Evolutionary conservation across 2,329 filamentous ascomycete genomes (phyloP).

Genomic region (Macrophomina phaseolina): DNA sequence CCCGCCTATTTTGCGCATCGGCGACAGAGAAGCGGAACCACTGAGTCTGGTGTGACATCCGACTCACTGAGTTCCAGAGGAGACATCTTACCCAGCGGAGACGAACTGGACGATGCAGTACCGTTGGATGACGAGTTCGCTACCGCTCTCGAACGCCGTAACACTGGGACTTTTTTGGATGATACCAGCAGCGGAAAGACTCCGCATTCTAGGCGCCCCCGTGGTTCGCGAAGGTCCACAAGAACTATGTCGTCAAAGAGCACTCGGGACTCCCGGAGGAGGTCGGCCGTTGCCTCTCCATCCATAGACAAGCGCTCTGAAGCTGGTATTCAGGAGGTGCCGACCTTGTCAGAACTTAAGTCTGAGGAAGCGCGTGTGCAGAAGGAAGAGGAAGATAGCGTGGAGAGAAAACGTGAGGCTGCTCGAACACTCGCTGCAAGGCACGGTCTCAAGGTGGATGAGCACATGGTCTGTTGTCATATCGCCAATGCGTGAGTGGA

Average conservation of each 20-base stretch:
- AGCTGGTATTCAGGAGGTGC: constrained; percentile 33
- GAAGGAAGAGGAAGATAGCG: constrained; percentile 61
- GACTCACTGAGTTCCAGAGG: constrained; percentile 87
- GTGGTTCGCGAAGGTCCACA: constrained; percentile 55
- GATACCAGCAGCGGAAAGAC: constrained; percentile 73
- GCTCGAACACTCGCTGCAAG: constrained; percentile 62
- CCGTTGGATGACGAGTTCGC: constrained; percentile 92
- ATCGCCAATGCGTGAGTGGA: constrained; percentile 28
- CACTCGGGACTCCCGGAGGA: constrained; percentile 39
- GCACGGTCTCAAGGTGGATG: constrained; percentile 54
- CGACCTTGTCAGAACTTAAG: constrained; percentile 61
- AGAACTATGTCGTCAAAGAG: constrained; percentile 54
- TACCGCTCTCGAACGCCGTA: constrained; percentile 75
- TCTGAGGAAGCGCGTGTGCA: constrained; percentile 62
- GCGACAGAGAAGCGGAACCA: constrained; percentile 76
- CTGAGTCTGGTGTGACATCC: constrained; percentile 78
- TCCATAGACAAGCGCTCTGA: constrained; percentile 15
- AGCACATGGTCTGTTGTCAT: constrained; percentile 28
- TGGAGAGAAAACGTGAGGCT: constrained; percentile 59
- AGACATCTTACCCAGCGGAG: constrained; percentile 90
- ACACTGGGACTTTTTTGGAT: constrained; percentile 64
- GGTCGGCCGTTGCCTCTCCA: constrained; percentile 20
- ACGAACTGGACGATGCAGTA: constrained; percentile 86
- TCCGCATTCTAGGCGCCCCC: constrained; percentile 47
- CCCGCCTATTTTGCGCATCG: constrained; percentile 44